phyloP scores from a whole-genome alignment of 768 basidiomycete species.

The Trametes villosa region DNA sequence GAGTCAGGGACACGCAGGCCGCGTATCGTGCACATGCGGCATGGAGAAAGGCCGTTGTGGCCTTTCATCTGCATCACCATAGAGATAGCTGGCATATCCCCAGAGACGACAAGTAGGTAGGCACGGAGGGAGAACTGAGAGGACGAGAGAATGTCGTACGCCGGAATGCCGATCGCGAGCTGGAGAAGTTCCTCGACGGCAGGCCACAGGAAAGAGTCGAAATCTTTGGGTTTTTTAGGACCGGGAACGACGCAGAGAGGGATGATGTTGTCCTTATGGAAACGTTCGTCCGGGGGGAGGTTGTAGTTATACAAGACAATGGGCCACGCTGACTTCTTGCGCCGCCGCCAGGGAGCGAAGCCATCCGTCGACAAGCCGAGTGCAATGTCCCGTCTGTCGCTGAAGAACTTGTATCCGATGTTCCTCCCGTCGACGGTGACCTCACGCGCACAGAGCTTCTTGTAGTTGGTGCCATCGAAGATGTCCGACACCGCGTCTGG shows the following conservation, averaged over 20 bases:
- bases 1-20: slow-evolving; percentile 23
- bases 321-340: slow-evolving; percentile 43
- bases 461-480: slow-evolving; percentile 42
- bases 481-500: slow-evolving; percentile 36
- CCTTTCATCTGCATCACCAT: slow-evolving; percentile 33
- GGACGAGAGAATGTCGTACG: slow-evolving; percentile 8
- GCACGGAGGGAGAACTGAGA: slow-evolving; percentile 24
- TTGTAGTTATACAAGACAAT: slow-evolving; percentile 47
- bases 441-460: slow-evolving; percentile 21
- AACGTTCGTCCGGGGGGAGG: slow-evolving; percentile 28
- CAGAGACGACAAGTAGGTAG: slow-evolving; percentile 26
- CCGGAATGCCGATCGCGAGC: slow-evolving; percentile 27
- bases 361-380: slow-evolving; percentile 49
- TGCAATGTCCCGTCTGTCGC: slow-evolving; percentile 44
- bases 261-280: slow-evolving; percentile 29
- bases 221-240: slow-evolving; percentile 31
- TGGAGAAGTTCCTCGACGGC: slow-evolving; percentile 29
- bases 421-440: slow-evolving; percentile 36
- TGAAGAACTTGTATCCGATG: slow-evolving; percentile 40
- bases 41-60: slow-evolving; percentile 29
- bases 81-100: slow-evolving; percentile 31
- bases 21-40: slow-evolving; percentile 29
- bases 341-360: slow-evolving; percentile 42
- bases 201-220: slow-evolving; percentile 37
- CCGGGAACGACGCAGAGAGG: slow-evolving; percentile 34